Evolutionary conservation across 108 stramenopile genomes (phyloP), one percentile per base, ranked within the genome.

Genomic region (Skeletonema menzelii): DNA sequence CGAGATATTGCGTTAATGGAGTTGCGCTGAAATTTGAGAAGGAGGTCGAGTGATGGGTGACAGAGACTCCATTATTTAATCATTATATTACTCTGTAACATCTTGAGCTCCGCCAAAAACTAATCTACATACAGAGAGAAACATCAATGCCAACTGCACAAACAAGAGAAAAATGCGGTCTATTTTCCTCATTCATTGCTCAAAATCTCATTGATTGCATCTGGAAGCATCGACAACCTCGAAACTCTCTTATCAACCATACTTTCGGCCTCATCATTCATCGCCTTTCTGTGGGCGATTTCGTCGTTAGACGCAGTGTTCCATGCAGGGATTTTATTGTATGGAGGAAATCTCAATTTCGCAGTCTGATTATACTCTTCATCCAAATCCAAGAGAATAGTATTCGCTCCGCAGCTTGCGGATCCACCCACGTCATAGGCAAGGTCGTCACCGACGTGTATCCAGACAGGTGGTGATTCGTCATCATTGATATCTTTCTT

Each of bases 381-480:
- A 64, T 86, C 83, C 30, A 95, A 67, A 56, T 93, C 91, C 7
- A 92, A 75, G 40, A 93, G 73, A 65, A 96, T 89, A 12, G 95
- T 96, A 62, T 89, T 91, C 63, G 95, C 95, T 28, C 95, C 95
- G 65, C 90, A 89, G 6, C 77, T 73, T 6, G 91, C 82, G 53
- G 82, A 70, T 22, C 92, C 95, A 28, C 91, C 92, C 0, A 93
- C 89, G 83, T 96, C 95, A 67, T 91, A 93, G 1, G 92, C 91
- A 67, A 96, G 79, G 75, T 92, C 91, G 68, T 96, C 95, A 42
- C 95, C 95, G 8, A 93, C 87, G 71, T 96, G 95, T 63, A 94
- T 84, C 92, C 92, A 94, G 17, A 79, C 71, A 27, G 81, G 66
- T 59, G 87, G 81, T 34, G 81, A 84, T n/a, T 65, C 58, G 5